Evolutionary conservation across 2,329 filamentous ascomycete genomes (phyloP).

Genomic region (Geosmithia flava): DNA sequence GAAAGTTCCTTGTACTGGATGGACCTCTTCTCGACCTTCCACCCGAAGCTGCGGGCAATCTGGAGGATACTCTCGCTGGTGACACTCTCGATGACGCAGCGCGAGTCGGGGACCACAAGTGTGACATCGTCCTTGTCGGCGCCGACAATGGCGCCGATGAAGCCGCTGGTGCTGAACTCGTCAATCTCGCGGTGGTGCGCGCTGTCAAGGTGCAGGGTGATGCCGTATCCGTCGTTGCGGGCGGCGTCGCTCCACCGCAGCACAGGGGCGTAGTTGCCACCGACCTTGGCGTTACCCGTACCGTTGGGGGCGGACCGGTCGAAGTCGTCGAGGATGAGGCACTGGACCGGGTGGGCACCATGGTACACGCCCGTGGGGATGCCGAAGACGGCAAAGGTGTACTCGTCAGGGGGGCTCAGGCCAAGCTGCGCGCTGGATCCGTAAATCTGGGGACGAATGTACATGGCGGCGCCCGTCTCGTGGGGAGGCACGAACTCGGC

Average conservation of each 20-base stretch:
- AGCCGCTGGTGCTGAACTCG: conserved; percentile 91
- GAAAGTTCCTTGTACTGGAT: conserved; percentile 51
- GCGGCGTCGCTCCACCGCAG: conserved; percentile 79
- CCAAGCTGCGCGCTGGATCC: conserved; percentile 81
- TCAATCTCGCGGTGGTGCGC: conserved; percentile 75
- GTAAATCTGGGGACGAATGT: conserved; percentile 81
- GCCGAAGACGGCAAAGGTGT: conserved; percentile 82
- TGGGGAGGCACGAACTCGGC: conserved; percentile 86
- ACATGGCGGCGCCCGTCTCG: conserved; percentile 81
- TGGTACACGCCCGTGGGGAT: conserved; percentile 92
- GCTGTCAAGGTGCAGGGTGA: conserved; percentile 87
- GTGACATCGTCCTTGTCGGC: conserved; percentile 47
- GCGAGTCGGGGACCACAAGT: conserved; percentile 73
- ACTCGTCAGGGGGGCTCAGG: conserved; percentile 78
- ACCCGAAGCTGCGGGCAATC: conserved; percentile 68
- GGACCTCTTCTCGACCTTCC: conserved; percentile 66
- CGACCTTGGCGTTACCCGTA: conserved; percentile 84
- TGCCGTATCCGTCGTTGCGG: conserved; percentile 69
- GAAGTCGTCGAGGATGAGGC: conserved; percentile 82
- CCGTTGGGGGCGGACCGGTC: conserved; percentile 88
- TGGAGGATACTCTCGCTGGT: conserved; percentile 69
- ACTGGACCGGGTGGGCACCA: conserved; percentile 76
- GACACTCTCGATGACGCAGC: conserved; percentile 76
- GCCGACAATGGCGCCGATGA: conserved; percentile 60
- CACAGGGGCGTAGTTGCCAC: conserved; percentile 92